Conservation (phyloP, 2,329 filamentous ascomycete genomes). For the Pseudocercospora fijiensis region DNA sequence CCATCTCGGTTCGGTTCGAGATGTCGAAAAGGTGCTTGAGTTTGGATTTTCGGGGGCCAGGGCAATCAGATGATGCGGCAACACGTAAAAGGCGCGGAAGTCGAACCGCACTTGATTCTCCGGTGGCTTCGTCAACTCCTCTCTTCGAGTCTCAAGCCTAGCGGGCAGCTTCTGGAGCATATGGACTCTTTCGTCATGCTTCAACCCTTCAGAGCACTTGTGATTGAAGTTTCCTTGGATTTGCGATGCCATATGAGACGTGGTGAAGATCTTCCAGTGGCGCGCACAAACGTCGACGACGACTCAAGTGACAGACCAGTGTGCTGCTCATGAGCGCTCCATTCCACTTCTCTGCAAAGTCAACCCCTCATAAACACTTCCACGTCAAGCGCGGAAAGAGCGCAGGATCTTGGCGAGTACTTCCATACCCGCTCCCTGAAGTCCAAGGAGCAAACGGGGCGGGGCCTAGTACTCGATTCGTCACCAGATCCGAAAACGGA, state of each 20-base stretch:
- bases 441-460: conserved; percentile 21
- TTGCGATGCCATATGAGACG: conserved; percentile 19
- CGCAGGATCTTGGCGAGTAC: conserved; percentile 24
- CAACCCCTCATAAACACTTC: conserved; percentile 2
- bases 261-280: conserved; percentile 23
- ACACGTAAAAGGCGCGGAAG: conserved; percentile 24
- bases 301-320: conserved; percentile 18
- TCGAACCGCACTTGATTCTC: conserved; percentile 19
- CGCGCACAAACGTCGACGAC: conserved; percentile 16
- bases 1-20: conserved; percentile 10
- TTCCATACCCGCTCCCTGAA: conserved; percentile 25
- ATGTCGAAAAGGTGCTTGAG: background rate
- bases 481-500: conserved; percentile 24
- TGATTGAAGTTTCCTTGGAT: conserved; percentile 11
- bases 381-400: conserved; percentile 22
- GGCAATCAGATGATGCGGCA: background rate
- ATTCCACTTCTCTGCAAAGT: conserved; percentile 4
- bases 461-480: conserved; percentile 18
- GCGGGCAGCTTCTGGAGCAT: conserved; percentile 17
- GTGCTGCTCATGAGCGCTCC: conserved; percentile 16
- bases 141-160: conserved; percentile 19
- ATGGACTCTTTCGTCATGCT: conserved; percentile 14
- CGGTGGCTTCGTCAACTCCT: conserved; percentile 13
- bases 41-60: background rate
- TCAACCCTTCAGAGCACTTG: conserved; percentile 16